A percentile compares a stretch with the other conserved stretches of the same genome.
Evolutionary conservation across 2,329 filamentous ascomycete genomes (phyloP).

Genomic region (Penicillium sclerotigenum): DNA sequence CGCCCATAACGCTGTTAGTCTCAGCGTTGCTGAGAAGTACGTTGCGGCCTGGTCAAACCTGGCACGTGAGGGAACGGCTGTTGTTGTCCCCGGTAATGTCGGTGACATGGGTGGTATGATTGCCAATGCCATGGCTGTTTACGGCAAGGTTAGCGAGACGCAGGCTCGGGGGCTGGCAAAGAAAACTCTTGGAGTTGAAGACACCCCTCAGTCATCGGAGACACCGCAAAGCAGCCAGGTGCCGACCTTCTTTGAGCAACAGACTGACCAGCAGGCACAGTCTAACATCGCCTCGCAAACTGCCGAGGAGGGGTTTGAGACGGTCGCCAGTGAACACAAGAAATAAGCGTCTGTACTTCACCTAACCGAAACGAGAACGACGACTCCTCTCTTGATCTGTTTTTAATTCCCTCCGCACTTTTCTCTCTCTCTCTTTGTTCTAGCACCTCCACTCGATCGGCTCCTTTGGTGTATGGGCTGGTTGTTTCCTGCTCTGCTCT

Average conservation of each 20-base stretch:
- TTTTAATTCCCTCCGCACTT: background rate
- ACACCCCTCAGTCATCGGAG: conserved; percentile 9
- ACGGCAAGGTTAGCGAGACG: conserved; percentile 83
- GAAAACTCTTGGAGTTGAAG: conserved; percentile 33
- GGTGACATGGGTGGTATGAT: conserved; percentile 97
- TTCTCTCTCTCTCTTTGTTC: background rate
- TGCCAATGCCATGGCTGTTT: conserved; percentile 89
- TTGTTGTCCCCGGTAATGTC: conserved; percentile 94
- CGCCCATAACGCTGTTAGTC: conserved; percentile 78
- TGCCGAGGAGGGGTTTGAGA: conserved; percentile 50
- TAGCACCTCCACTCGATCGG: background rate
- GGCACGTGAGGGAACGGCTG: conserved; percentile 90
- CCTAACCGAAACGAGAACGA: conserved; percentile 10
- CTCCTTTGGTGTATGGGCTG: background rate
- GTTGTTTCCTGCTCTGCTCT: conserved; percentile 6
- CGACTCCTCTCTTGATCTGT: conserved; percentile 8
- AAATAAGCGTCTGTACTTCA: conserved; percentile 18
- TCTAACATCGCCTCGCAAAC: conserved; percentile 46
- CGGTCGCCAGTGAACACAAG: conserved; percentile 33
- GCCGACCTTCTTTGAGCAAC: conserved; percentile 8
- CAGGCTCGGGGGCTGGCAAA: conserved; percentile 64
- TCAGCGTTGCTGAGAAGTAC: conserved; percentile 95
- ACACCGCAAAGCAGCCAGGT: conserved; percentile 22
- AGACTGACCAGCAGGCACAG: conserved; percentile 12
- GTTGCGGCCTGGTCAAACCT: conserved; percentile 91